Evolutionary conservation across 2,329 filamentous ascomycete genomes (phyloP), one percentile per base, ranked within the genome.

Genomic region (Kalaharituber pfeilii): DNA sequence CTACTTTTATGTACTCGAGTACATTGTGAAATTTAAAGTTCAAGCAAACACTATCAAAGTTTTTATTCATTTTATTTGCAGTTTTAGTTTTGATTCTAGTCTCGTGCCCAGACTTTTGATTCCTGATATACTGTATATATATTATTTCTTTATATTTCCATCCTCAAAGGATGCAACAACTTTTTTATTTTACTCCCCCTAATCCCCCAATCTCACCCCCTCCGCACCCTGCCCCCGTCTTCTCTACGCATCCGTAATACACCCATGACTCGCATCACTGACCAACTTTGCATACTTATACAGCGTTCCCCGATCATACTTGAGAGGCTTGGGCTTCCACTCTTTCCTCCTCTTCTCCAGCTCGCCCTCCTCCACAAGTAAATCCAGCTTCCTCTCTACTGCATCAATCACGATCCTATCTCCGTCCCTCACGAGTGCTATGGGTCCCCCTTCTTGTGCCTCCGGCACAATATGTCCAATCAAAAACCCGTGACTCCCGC

Each of bases 381-480:
- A 65, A 62, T 78, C 75, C 53, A 80, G 66, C 57, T 73, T 69
- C 47, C 72, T 70, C 33, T 69, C 71, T 62, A 79, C 76, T 0
- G 76, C 75, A 66, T 80, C 75, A 59, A 80, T 79, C n/a, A 72
- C 69, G 59, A 80, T 75, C 52, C 71, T 71, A 62, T 80, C 77
- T 2, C 77, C 77, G 62, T 80, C 75, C 52, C 70, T 64, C 1
- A 79, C 75, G 39, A 79, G 67, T 11, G 73, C 77, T 56, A 80
- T 77, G 0, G 77, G 76, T 1, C 77, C 77, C 47, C 77, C 76
- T 53, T 73, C 74, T 62, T 78, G 75, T 1, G 77, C 77, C 65
- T 80, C 77, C 2, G 77, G 77, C 11, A 77, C 75, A 58, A 79
- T 76, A 61, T 80, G 77, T 5, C 77, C 77, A 62, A 79, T 79